A percentile compares a stretch with the other conserved stretches of the same genome.
phyloP scores from a whole-genome alignment of 2,329 filamentous ascomycete species.

The Aspergillus thermomutatus region DNA sequence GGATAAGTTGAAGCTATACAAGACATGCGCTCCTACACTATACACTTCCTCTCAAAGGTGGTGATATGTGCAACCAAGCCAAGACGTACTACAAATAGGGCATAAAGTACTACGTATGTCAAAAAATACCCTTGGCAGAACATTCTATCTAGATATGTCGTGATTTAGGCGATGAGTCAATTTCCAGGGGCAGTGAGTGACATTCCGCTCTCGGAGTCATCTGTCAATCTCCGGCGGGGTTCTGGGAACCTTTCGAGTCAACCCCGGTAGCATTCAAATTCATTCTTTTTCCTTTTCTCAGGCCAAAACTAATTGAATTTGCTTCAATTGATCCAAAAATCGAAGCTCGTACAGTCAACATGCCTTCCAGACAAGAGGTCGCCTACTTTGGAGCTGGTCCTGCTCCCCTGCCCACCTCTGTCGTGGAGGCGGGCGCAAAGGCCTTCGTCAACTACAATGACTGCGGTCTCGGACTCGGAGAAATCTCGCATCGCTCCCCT shows the following conservation, averaged over 20 bases:
- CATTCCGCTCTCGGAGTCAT: neutral
- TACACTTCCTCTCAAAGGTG: neutral
- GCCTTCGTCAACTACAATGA: conserved; percentile 78
- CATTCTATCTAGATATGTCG: neutral
- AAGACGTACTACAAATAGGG: no score
- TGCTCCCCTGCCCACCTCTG: conserved; percentile 75
- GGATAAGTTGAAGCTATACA: neutral
- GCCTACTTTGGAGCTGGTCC: conserved; percentile 90
- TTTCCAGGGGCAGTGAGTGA: neutral
- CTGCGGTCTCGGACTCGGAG: conserved; percentile 79
- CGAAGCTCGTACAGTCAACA: neutral
- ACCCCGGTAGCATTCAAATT: neutral
- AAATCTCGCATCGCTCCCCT: conserved; percentile 83
- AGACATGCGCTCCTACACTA: neutral
- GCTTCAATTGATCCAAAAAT: neutral
- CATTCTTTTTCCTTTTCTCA: neutral
- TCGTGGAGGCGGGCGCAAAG: conserved; percentile 72
- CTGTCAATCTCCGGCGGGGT: neutral
- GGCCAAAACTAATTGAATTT: neutral
- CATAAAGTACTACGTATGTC: no score
- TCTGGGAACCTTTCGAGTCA: neutral
- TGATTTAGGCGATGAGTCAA: neutral
- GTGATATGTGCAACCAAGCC: neutral
- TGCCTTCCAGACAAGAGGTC: conserved; percentile 59
- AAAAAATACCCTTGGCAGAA: neutral